A percentile compares a stretch with the other conserved stretches of the same genome.
Conservation (phyloP, 345 rosid species). For the Acer campestre region DNA sequence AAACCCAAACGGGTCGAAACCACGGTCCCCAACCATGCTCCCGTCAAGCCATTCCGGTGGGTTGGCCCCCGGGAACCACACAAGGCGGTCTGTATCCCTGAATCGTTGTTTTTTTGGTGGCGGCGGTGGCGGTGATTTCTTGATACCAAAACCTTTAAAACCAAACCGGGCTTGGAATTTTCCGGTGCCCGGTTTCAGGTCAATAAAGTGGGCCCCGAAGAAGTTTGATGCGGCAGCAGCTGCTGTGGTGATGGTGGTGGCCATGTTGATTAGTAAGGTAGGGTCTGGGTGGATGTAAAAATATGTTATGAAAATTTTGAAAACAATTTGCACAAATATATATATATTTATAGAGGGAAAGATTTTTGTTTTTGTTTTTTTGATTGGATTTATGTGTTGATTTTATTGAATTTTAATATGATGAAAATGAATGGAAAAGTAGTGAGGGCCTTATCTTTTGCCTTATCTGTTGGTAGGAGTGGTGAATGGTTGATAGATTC, state of each 20-base stretch:
- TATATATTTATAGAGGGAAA: not conserved
- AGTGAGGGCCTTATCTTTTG: conserved; percentile 39
- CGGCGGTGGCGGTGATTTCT: conserved; percentile 45
- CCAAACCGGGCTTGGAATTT: conserved; percentile 60
- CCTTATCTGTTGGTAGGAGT: conserved; percentile 42
- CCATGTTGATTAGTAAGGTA: conserved; percentile 22
- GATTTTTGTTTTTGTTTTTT: not conserved
- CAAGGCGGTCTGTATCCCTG: conserved; percentile 38
- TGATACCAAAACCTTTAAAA: conserved; percentile 52
- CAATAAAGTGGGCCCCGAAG: conserved; percentile 47
- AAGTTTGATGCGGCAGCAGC: conserved; percentile 57
- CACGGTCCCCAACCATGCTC: conserved; percentile 79
- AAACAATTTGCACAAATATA: not conserved
- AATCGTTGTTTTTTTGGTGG: conserved; percentile 14
- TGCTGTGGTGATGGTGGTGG: conserved; percentile 39
- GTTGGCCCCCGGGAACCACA: conserved; percentile 73
- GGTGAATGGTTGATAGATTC: conserved; percentile 39
- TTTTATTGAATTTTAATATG: not conserved
- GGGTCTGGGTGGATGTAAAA: conserved; percentile 4
- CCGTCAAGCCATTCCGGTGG: conserved; percentile 87
- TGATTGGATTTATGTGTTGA: not conserved
- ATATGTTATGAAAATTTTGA: not conserved
- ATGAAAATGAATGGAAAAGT: conserved; percentile 16
- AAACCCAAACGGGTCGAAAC: conserved; percentile 86
- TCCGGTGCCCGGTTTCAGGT: conserved; percentile 33